Evolutionary conservation across 805 yeast genomes (phyloP).

Genomic region (Cyberlindnera veronae): DNA sequence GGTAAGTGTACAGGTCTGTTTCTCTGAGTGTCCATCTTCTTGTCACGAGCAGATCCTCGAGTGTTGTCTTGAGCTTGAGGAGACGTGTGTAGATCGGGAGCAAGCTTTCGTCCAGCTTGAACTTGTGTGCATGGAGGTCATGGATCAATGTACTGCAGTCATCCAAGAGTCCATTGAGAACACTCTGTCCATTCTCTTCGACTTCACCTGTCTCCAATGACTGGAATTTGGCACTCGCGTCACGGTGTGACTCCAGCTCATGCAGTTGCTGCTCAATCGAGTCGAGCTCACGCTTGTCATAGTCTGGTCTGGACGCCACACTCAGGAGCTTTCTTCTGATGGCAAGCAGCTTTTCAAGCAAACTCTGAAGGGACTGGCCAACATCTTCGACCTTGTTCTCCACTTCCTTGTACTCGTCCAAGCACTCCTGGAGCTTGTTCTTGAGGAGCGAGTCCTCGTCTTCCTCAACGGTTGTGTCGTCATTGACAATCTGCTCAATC

Average conservation of each 20-base stretch:
- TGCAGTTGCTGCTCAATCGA: constrained; percentile 37
- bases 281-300: constrained; percentile 30
- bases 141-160: constrained; percentile 74
- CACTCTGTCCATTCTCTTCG: constrained; percentile 39
- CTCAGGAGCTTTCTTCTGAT: constrained; percentile 62
- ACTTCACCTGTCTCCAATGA: constrained; percentile 33
- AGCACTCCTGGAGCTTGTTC: constrained; percentile 62
- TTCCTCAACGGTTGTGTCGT: constrained; percentile 26
- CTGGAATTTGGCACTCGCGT: constrained; percentile 52
- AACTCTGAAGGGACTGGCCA: constrained; percentile 44
- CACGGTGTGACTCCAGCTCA: constrained; percentile 46
- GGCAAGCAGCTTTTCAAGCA: constrained; percentile 57
- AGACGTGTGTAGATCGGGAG: constrained; percentile 61
- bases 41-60: constrained; percentile 83
- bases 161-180: constrained; percentile 72
- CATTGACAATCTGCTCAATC: constrained; percentile 55
- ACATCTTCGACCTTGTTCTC: constrained; percentile 53
- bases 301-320: constrained; percentile 39
- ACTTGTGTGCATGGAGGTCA: constrained; percentile 52
- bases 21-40: constrained; percentile 97
- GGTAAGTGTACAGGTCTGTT: constrained; percentile 86
- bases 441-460: constrained; percentile 62
- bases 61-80: constrained; percentile 60
- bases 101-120: constrained; percentile 47
- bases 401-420: constrained; percentile 52